Conservation (phyloP, 2,329 filamentous ascomycete genomes). For the Curvularia hawaiiensis region DNA sequence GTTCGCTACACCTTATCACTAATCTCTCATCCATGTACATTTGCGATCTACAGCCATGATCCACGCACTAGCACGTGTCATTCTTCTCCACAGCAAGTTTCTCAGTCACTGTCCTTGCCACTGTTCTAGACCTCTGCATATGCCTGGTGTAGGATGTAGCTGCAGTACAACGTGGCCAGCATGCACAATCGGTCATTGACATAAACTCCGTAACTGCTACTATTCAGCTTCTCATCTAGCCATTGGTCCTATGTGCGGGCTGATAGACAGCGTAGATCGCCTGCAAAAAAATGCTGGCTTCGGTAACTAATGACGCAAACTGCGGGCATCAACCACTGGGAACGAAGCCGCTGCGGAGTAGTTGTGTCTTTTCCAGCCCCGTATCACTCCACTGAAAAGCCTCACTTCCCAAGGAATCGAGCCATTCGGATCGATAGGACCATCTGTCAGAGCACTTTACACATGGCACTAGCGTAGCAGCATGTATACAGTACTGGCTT, state of each 20-base stretch:
- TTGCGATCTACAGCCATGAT: background rate
- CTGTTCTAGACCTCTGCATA: conserved; percentile 1
- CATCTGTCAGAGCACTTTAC: background rate
- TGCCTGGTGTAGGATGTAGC: conserved; percentile 4
- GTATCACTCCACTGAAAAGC: background rate
- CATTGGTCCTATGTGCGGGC: background rate
- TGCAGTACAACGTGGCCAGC: background rate
- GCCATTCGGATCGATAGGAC: conserved; percentile 1
- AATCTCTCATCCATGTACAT: background rate
- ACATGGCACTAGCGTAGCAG: background rate
- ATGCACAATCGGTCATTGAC: background rate
- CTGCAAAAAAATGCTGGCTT: background rate
- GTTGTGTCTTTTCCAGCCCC: background rate
- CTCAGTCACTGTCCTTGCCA: background rate
- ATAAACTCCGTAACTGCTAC: background rate
- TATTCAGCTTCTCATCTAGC: background rate
- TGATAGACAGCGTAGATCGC: background rate
- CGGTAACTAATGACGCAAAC: background rate
- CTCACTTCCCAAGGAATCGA: background rate
- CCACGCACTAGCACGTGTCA: conserved; percentile 3
- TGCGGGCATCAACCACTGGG: background rate
- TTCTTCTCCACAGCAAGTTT: background rate
- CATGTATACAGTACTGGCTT: background rate
- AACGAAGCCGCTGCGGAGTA: background rate
- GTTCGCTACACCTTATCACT: conserved; percentile 8